Evolutionary conservation across 1,284 basidiomycete genomes (phyloP).

Genomic region (Kwoniella shivajii): DNA sequence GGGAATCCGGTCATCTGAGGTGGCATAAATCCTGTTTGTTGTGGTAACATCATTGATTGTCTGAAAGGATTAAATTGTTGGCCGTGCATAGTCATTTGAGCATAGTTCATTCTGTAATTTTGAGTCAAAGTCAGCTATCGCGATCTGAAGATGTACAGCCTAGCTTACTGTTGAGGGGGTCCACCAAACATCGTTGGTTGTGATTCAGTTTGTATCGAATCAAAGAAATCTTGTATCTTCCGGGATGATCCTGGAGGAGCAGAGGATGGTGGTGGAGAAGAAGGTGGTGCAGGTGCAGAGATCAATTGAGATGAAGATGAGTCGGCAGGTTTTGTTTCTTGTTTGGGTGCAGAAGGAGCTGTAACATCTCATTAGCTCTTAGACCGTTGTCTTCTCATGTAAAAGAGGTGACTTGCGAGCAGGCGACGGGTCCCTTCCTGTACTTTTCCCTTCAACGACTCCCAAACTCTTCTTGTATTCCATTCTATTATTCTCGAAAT

Average conservation of each 20-base stretch:
- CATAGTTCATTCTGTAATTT: conserved; percentile 56
- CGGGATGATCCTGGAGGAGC: conserved; percentile 43
- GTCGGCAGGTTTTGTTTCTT: conserved; percentile 15
- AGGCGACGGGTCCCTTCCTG: conserved; percentile 17
- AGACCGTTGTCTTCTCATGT: not conserved
- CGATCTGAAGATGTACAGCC: conserved; percentile 47
- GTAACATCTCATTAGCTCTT: not conserved
- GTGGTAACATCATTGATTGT: conserved; percentile 59
- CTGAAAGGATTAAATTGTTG: conserved; percentile 73
- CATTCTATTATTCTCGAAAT: conserved; percentile 90
- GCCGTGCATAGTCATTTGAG: conserved; percentile 22
- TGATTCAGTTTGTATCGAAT: conserved; percentile 82
- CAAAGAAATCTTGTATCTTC: conserved; percentile 82
- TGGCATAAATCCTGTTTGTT: conserved; percentile 60
- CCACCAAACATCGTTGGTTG: conserved; percentile 48
- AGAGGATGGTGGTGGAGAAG: conserved; percentile 23
- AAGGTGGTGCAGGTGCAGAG: conserved; percentile 17
- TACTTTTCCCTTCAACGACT: conserved; percentile 62
- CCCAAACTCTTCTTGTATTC: conserved; percentile 88
- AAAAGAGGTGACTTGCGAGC: conserved; percentile 4
- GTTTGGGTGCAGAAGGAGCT: not conserved
- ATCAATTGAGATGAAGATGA: conserved; percentile 11
- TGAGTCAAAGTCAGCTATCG: conserved; percentile 53
- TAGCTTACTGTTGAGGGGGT: conserved; percentile 23
- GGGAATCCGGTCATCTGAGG: conserved; percentile 67